These are phyloP conservation scores for Pseudonitzschia multiseries DNA, from an alignment of 108 stramenopile genomes.

Conservation along the genomic window DNA sequence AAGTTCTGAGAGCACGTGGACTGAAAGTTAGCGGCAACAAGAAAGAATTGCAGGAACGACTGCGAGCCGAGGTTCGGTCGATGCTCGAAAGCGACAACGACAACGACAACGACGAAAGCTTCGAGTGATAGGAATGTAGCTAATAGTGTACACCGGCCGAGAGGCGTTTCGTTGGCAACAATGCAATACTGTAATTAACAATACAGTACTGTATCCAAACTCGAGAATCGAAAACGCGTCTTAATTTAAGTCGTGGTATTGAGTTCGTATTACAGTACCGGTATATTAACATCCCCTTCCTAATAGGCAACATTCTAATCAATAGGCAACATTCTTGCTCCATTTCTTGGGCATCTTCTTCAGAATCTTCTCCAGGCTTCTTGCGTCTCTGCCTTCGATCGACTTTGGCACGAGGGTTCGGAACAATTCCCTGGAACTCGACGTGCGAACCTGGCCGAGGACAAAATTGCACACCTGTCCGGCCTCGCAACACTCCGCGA, in stretches of 20 bases:
- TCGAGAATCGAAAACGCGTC: too few relatives aligned
- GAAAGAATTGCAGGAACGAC: conserved; percentile 71
- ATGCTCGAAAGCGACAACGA: conserved; percentile 40
- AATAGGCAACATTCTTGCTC: conserved; percentile 17
- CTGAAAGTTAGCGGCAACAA: conserved; percentile 76
- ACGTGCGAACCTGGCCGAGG: conserved; percentile 39
- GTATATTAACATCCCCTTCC: too few relatives aligned
- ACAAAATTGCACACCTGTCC: conserved; percentile 54
- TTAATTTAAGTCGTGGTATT: too few relatives aligned
- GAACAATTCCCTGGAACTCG: conserved; percentile 27
- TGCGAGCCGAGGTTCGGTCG: conserved; percentile 68
- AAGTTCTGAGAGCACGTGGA: conserved; percentile 64
- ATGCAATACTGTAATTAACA: too few relatives aligned
- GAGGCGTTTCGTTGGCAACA: too few relatives aligned
- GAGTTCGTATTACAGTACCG: too few relatives aligned
- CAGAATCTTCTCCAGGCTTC: conserved; percentile 19
- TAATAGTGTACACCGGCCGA: too few relatives aligned
- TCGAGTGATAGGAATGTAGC: too few relatives aligned
- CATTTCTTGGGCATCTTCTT: conserved; percentile 21
- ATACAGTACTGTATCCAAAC: too few relatives aligned
- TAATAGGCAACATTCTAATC: too few relatives aligned
- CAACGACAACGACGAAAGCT: background rate
- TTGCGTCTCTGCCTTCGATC: conserved; percentile 1
- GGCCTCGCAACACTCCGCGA: conserved; percentile 30
- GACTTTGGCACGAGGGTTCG: conserved; percentile 23